These are phyloP conservation scores for Solanum hybrid DNA, from an alignment of 305 asterid species.

Conservation along the genomic window DNA sequence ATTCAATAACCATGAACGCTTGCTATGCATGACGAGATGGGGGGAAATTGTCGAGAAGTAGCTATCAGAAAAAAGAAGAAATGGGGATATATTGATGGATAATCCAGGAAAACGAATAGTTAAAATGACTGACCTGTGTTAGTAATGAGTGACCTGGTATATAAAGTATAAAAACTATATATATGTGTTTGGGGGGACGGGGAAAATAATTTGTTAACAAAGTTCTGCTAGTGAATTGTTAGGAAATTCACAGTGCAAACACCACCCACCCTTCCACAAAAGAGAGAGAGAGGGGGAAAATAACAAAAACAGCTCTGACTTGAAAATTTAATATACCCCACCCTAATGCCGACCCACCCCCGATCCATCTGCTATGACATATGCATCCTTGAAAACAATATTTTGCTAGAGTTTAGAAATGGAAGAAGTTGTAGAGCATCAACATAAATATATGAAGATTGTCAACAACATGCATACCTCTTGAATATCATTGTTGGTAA, in stretches of 20 bases:
- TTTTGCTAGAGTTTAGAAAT: neutral
- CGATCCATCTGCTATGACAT: neutral
- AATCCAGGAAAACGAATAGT: neutral
- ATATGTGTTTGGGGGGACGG: neutral
- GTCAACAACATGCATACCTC: constrained; percentile 42
- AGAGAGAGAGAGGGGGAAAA: neutral
- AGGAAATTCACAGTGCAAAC: neutral
- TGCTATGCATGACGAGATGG: neutral
- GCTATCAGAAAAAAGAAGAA: neutral
- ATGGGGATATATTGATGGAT: neutral
- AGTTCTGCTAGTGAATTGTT: neutral
- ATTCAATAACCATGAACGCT: neutral
- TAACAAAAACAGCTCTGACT: neutral
- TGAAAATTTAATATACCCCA: neutral
- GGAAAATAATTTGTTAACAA: neutral
- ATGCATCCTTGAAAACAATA: neutral
- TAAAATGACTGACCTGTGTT: neutral
- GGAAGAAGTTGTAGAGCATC: neutral
- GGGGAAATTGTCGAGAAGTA: neutral
- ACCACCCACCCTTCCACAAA: neutral
- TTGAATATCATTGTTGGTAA: constrained; percentile 65
- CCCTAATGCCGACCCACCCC: neutral
- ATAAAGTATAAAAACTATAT: neutral
- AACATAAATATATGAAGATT: neutral
- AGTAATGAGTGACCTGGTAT: neutral